Conservation (phyloP, 2,329 filamentous ascomycete genomes). For the Sarocladiaceae sp. region DNA sequence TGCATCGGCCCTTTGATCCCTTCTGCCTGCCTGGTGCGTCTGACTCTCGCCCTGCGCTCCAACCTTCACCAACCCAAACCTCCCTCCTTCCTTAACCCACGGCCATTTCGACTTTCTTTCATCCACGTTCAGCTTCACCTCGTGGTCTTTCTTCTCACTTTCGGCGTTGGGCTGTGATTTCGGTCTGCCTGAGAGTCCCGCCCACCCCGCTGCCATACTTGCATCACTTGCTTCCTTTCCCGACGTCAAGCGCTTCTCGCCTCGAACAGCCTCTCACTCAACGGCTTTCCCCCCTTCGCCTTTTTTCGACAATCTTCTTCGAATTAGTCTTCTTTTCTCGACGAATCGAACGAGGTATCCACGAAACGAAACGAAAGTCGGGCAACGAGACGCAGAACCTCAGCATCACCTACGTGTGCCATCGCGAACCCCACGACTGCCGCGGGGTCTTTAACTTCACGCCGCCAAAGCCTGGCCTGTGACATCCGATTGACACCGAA, state of each 20-base stretch:
- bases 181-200: constrained; percentile 3
- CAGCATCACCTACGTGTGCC: not conserved
- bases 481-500: not conserved
- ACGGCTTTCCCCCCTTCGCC: not conserved
- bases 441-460: not conserved
- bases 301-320: not conserved
- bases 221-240: not conserved
- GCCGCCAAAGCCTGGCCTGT: not conserved
- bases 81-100: not conserved
- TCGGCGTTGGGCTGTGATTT: not conserved
- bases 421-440: not conserved
- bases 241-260: constrained; percentile 4
- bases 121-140: not conserved
- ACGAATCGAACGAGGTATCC: too few species aligned
- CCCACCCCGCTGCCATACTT: not conserved
- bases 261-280: too few species aligned
- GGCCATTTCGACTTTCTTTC: not conserved
- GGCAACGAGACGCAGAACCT: not conserved
- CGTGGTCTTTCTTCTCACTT: not conserved
- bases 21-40: not conserved
- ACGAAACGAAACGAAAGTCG: not conserved
- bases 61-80: not conserved
- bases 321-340: not conserved
- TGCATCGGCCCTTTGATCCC: not conserved
- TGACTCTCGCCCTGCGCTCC: not conserved